Evolutionary conservation across 1,139 yeast species (phyloP), one percentile per base, ranked within the genome.

Genomic region (Candida neerlandica): DNA sequence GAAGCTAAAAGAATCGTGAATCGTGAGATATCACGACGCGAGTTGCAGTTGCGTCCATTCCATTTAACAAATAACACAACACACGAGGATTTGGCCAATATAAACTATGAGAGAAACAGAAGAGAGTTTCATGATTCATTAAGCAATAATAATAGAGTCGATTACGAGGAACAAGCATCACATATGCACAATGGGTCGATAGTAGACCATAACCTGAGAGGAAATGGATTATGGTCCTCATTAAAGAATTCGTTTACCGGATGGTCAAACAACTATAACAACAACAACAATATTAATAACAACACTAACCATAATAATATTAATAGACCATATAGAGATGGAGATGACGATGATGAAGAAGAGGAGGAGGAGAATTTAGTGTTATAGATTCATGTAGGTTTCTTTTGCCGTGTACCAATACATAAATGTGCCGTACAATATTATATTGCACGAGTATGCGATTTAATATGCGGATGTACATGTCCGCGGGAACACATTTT

Each of bases 1-100:
- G 80, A 75, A 55, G 79, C 79, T 7, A 75, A 74, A 51, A 54
- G 79, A 32, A 72, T 72, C 2, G 65, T 75, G 4, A 59, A 65
- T 38, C 59, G 78, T 51, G 80, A 75, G 53, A 55, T 66, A 54
- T 55, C 63, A 16, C 69, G 64, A 46, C 61, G 74, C 29, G 65
- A 63, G 45, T 39, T 49, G 32, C 62, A 60, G 14, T 56, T 69
- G 39, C 57, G 78, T 9, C 66, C 70, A 1, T 73, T 70, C 55
- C 63, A 66, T 51, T 58, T 69, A 26, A 51, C 65, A 2, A 33
- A 52, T 14, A 27, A 34, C 9, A 27, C 44, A 47, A 15, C 32
- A 37, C 41, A 40, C 10, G 41, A 29, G 34, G 53, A 51, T 29
- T 69, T 72, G 15, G 73, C 75, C 1, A 65, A 71, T 52, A 47